Base-by-base conservation (phyloP, 2,329 filamentous ascomycete species). In the Nannizziopsis barbatae region DNA sequence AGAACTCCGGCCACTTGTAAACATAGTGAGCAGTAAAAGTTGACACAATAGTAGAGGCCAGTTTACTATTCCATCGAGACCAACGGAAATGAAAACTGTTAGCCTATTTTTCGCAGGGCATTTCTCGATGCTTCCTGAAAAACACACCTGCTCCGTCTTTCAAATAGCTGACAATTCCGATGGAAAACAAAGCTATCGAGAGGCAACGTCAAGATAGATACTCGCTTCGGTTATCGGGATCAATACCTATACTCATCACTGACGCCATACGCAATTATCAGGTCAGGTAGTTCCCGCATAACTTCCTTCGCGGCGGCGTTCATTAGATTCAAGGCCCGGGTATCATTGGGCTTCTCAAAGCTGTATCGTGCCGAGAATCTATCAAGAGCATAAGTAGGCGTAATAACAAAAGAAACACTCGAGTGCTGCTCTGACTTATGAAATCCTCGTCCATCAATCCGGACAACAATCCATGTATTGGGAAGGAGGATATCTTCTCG, bases 391-490 rank as follows among this genome's bases (percentile, higher is more conserved):
- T 43, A 1, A 42, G 46, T 11, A 15, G 27, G 17, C 2, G 8
- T 22, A 11, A 22, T 15, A 20, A 15, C 15, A 11, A 17, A 17
- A 20, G 9, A 15, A 11, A 12, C 12, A 3, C 38, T 14, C n/a
- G 14, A 41, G 18, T n/a, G 33, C 35, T 49, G 37, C 18, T 36
- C 48, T 47, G 22, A 93, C 87, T 94, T 95, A 60, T 89, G 92
- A 68, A 98, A 98, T 14, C 88, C 89, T 55, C 90, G 77, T 18
- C 92, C 92, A 68, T 98, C 92, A 60, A 98, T 82, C 52, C 92
- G 82, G 49, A 98, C 81, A 15, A 96, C 87, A 49, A 96, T 84
- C 88, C 89, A 98, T 20, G 90, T 96, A 62, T 93, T 94, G 47
- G 83, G 86, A 17, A 96, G 75, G 36, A 98, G 71, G 41, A 69